phyloP scores from a whole-genome alignment of 768 basidiomycete genomes.

The Cyathus striatus region DNA sequence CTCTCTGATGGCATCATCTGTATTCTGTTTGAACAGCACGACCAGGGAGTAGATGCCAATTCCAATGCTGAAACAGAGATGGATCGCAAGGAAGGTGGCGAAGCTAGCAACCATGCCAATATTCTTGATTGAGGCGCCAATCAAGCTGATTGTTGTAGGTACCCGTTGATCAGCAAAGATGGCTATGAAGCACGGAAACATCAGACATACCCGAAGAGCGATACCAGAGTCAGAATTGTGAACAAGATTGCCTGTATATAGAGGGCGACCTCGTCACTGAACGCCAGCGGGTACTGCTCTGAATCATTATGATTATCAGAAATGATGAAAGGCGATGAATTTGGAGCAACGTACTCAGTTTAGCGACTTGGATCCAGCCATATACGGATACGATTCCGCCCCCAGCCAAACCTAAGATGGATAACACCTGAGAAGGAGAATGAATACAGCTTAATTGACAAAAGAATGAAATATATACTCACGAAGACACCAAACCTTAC shows the following conservation, averaged over 20 bases:
- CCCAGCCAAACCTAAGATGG: slow-evolving; percentile 37
- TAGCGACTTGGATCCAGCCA: slow-evolving; percentile 41
- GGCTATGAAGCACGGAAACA: neutral
- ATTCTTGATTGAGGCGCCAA: slow-evolving; percentile 38
- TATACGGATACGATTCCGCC: slow-evolving; percentile 39
- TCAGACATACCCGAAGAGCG: slow-evolving; percentile 43
- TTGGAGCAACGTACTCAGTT: slow-evolving; percentile 32
- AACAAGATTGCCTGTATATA: slow-evolving; percentile 44
- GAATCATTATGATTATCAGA: slow-evolving; percentile 1
- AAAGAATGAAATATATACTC: slow-evolving; percentile 11
- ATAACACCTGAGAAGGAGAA: slow-evolving; percentile 10
- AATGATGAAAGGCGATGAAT: neutral
- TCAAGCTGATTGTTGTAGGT: slow-evolving; percentile 18
- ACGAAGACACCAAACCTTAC: slow-evolving; percentile 62
- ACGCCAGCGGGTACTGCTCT: slow-evolving; percentile 29
- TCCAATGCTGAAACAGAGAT: slow-evolving; percentile 40
- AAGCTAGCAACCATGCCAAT: slow-evolving; percentile 39
- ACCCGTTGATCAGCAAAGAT: neutral
- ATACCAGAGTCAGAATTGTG: slow-evolving; percentile 40
- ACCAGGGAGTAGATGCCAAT: slow-evolving; percentile 44
- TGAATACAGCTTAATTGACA: neutral
- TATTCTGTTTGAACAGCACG: slow-evolving; percentile 39
- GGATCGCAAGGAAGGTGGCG: slow-evolving; percentile 35
- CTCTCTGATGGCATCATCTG: slow-evolving; percentile 25
- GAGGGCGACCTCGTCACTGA: slow-evolving; percentile 34